These are phyloP conservation scores for Ceratobasidium sp. DNA, from an alignment of 1,284 basidiomycete species.

Conservation along the genomic window DNA sequence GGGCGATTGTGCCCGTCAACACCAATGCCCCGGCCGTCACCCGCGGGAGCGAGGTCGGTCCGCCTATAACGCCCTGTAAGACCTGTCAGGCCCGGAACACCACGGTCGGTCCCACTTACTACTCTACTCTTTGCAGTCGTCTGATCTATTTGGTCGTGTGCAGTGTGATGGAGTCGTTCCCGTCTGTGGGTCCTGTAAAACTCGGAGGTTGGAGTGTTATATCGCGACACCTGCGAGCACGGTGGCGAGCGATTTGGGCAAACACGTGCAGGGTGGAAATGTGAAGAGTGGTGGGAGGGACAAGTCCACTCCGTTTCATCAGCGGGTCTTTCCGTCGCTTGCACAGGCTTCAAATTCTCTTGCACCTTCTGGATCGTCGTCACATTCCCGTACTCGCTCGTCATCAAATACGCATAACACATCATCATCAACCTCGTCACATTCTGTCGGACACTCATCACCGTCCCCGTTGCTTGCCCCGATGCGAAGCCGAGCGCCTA, in stretches of 20 bases:
- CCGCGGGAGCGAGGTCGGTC: background rate
- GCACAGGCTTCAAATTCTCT: background rate
- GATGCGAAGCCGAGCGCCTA: background rate
- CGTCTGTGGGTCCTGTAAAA: slow-evolving; percentile 30
- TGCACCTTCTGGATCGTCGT: no score
- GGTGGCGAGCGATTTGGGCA: background rate
- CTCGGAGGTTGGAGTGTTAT: slow-evolving; percentile 33
- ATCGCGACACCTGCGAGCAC: slow-evolving; percentile 15
- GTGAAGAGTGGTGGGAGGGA: slow-evolving; percentile 7
- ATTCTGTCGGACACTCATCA: no score
- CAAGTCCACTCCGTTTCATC: slow-evolving; percentile 14
- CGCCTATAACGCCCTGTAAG: slow-evolving; percentile 28
- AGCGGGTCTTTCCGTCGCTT: slow-evolving; percentile 15
- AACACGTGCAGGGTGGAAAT: background rate
- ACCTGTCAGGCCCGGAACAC: slow-evolving; percentile 41
- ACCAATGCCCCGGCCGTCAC: slow-evolving; percentile 39
- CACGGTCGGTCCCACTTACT: slow-evolving; percentile 26
- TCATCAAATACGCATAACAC: no score
- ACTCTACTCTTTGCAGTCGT: background rate
- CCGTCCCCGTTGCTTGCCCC: background rate
- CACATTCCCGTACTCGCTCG: no score
- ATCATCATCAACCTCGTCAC: no score
- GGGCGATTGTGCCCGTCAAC: slow-evolving; percentile 32
- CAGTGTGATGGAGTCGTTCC: slow-evolving; percentile 36
- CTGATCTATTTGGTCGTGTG: slow-evolving; percentile 4